Conservation (phyloP, 176 grass and related monocot species). For the Bolboschoenus planiculmis region DNA sequence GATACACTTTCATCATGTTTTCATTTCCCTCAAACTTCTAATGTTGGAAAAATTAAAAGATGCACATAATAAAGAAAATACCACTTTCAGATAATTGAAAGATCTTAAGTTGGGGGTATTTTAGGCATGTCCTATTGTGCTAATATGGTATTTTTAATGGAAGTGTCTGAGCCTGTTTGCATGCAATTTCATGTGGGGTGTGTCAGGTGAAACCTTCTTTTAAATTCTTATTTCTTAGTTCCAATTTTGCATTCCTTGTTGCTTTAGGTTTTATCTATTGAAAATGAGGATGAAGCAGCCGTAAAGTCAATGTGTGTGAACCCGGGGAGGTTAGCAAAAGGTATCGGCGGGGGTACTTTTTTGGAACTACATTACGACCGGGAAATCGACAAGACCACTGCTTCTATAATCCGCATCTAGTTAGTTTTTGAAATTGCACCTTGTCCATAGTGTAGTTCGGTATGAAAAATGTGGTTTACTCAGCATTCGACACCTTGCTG, state of each 20-base stretch:
- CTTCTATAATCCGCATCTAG: conserved; percentile 78
- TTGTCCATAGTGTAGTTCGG: not conserved
- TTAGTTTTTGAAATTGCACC: not conserved
- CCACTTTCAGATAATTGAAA: not conserved
- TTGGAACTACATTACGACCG: conserved; percentile 66
- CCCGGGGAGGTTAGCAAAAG: conserved; percentile 81
- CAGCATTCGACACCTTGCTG: not conserved
- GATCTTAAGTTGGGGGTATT: not conserved
- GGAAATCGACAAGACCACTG: conserved; percentile 34
- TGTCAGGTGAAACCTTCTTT: conserved; percentile 10
- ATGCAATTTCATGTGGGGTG: not conserved
- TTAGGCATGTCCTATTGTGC: not conserved
- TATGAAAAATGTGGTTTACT: not conserved
- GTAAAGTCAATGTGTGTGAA: conserved; percentile 62
- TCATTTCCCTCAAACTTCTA: not conserved
- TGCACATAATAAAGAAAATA: not conserved
- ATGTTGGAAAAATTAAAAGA: not conserved
- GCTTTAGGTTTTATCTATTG: conserved; percentile 48
- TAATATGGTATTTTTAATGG: not conserved
- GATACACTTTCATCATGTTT: not conserved
- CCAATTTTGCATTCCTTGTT: conserved; percentile 17
- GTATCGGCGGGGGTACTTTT: conserved; percentile 88
- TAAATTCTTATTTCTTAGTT: not conserved
- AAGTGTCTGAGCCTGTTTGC: not conserved
- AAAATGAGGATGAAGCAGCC: conserved; percentile 28